Evolutionary conservation across 2,329 filamentous ascomycete species (phyloP).

Genomic region (Pseudogymnoascus sp.): DNA sequence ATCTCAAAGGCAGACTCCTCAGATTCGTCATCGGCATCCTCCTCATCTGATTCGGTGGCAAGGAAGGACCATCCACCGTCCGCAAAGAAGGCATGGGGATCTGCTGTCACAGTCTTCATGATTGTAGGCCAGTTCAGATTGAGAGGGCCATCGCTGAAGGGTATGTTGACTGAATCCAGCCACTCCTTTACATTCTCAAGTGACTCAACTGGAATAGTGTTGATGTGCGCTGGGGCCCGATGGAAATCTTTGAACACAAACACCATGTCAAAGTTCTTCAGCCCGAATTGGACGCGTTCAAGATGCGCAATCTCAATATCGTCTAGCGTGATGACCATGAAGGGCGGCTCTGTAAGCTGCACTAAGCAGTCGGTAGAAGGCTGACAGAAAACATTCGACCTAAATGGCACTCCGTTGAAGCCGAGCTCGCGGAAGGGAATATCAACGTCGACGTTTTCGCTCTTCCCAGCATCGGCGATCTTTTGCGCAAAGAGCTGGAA

Average conservation of each 20-base stretch:
- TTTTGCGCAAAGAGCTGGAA: conserved; percentile 97
- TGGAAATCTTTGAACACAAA: conserved; percentile 98
- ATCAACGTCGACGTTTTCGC: conserved; percentile 84
- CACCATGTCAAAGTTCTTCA: conserved; percentile 98
- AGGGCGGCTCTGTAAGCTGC: conserved; percentile 92
- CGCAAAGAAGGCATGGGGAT: conserved; percentile 89
- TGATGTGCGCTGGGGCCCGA: conserved; percentile 84
- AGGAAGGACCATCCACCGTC: conserved; percentile 96
- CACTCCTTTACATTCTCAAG: conserved; percentile 96
- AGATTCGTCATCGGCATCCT: conserved; percentile 67
- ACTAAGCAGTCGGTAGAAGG: conserved; percentile 95
- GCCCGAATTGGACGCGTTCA: conserved; percentile 89
- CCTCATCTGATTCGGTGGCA: conserved; percentile 76
- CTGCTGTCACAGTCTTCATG: conserved; percentile 95
- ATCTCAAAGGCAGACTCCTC: conserved; percentile 92
- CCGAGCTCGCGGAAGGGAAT: conserved; percentile 94
- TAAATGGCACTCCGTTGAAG: conserved; percentile 92
- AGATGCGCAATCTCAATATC: conserved; percentile 95
- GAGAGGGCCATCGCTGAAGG: conserved; percentile 86
- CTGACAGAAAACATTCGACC: conserved; percentile 90
- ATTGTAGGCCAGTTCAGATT: conserved; percentile 99
- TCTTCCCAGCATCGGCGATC: conserved; percentile 89
- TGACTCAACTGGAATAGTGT: conserved; percentile 93
- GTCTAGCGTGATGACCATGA: conserved; percentile 88
- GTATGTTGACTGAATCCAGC: conserved; percentile 90